Conservation (phyloP, 345 rosid species). For the Eucalyptus marginata region DNA sequence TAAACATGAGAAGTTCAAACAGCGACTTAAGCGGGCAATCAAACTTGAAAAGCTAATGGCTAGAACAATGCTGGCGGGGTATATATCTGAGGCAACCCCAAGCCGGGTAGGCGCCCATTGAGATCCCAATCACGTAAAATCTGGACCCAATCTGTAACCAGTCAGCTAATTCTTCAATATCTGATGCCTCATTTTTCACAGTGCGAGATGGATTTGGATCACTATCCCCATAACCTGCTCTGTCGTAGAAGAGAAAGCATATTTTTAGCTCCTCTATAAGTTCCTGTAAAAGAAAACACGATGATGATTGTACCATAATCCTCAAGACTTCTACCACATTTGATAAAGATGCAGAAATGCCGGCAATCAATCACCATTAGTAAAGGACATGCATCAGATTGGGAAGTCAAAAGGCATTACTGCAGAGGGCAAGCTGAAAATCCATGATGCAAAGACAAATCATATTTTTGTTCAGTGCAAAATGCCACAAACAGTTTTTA, state of each 20-base stretch:
- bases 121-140: constrained; percentile 68
- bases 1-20: background rate
- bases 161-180: constrained; percentile 79
- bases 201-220: constrained; percentile 73
- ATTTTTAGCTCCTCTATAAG: constrained; percentile 47
- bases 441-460: background rate
- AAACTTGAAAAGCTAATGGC: background rate
- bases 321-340: background rate
- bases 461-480: background rate
- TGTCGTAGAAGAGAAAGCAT: constrained; percentile 54
- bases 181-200: constrained; percentile 70
- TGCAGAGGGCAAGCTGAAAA: background rate
- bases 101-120: constrained; percentile 65
- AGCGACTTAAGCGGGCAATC: background rate
- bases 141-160: constrained; percentile 57
- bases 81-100: constrained; percentile 77
- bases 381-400: background rate
- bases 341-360: background rate
- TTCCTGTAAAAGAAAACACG: constrained; percentile 28
- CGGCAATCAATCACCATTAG: background rate
- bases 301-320: background rate
- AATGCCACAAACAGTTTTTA: background rate
- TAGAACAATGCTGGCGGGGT: constrained; percentile 47
- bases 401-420: background rate
- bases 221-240: constrained; percentile 96